These are phyloP conservation scores for Rutidosis leptorrhynchoides DNA, from an alignment of 129 eudicot genomes.

Conservation along the genomic window DNA sequence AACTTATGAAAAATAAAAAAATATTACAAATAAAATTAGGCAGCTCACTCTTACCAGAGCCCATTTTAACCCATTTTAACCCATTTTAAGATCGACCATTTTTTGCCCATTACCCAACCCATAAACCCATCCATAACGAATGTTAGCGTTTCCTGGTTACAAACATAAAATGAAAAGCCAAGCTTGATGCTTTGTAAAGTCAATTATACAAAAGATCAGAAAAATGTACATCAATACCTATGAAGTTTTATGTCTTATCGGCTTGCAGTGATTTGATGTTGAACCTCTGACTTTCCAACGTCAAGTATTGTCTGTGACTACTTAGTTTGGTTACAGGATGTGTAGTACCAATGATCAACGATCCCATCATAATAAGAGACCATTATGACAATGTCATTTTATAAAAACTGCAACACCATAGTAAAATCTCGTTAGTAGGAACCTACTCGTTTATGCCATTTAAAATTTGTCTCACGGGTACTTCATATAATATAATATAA, in stretches of 20 bases:
- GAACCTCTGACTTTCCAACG: slow-evolving; percentile 58
- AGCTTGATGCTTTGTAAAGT: neutral
- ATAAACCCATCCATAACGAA: no score
- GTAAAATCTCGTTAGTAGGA: neutral
- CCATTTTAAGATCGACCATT: no score
- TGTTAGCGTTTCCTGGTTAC: neutral
- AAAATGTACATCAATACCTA: slow-evolving; percentile 40
- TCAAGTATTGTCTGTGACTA: slow-evolving; percentile 93
- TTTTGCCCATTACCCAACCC: no score
- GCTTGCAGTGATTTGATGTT: slow-evolving; percentile 71
- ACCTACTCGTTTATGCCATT: neutral
- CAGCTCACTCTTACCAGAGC: no score
- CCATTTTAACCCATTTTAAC: no score
- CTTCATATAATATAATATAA: neutral
- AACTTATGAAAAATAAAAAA: no score
- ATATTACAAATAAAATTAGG: no score
- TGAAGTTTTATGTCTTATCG: slow-evolving; percentile 52
- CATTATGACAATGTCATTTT: slow-evolving; percentile 61
- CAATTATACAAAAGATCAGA: neutral
- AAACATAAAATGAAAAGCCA: neutral
- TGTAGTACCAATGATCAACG: slow-evolving; percentile 75
- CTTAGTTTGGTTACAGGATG: slow-evolving; percentile 72
- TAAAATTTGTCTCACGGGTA: neutral
- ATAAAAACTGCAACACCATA: slow-evolving; percentile 58
- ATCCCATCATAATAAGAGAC: slow-evolving; percentile 76